Base-by-base conservation (phyloP, 2,329 filamentous ascomycete species). In the Bertia moriformis region DNA sequence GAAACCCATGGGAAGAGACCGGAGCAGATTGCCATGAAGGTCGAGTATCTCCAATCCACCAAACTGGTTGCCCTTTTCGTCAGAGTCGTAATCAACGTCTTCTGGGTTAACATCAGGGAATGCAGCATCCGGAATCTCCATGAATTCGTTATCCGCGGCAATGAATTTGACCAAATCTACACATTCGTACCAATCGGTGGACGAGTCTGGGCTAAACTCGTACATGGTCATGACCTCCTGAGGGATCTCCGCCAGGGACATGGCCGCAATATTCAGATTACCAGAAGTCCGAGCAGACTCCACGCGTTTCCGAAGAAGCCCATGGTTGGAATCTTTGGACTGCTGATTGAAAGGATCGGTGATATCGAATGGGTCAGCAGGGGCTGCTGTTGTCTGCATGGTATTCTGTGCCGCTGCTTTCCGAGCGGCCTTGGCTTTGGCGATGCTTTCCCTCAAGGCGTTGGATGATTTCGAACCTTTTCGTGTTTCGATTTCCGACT, bases 121-220 rank as follows among this genome's bases (percentile, higher is more conserved):
- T 19, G 70, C 32, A 7, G 56, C 54, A 19, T 74, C 69, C 3
- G 66, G 57, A 14, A 81, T 56, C n/a, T 56, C 52, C 38, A 66
- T 60, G 38, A 82, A 55, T 42, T 78, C 72, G 48, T 82, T 81
- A 49, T 79, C 74, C 14, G 76, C 74, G n/a, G 70, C 72, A 45
- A 73, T 66, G 36, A 81, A 65, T 41, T 67, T 67, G 24, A 66
- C 65, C 27, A 81, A 58, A 50, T 81, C 76, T 18, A 81, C 71
- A 42, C 69, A 66, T 48, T 80, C 75, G 35, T 73, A 74, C 77
- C 76, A 81, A 29, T 69, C 66, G 20, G 65, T 56, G 4, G 59
- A 61, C 18, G 60, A 62, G 18, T 57, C 60, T 14, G 10, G 10
- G 17, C 17, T 15, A 15, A 35, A 35, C 10, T 75, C 69, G 49